Evolutionary conservation across 2,329 filamentous ascomycete genomes (phyloP).

Genomic region (Blumeria graminis): DNA sequence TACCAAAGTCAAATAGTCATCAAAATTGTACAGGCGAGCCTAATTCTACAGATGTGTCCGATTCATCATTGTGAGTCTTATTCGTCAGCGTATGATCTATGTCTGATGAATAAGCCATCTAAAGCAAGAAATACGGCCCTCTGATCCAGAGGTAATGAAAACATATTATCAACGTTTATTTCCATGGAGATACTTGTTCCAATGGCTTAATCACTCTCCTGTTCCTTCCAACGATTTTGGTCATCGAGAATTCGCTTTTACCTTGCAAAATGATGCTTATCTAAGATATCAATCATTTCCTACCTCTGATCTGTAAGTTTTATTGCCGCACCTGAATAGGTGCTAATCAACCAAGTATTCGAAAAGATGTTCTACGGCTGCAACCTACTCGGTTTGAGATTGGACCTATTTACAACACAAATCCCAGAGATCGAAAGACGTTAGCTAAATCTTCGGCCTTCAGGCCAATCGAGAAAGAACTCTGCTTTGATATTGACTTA

Average conservation of each 20-base stretch:
- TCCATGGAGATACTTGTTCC: constrained; percentile 81
- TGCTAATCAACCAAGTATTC: constrained; percentile 29
- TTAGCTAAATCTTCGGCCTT: constrained; percentile 61
- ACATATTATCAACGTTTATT: constrained; percentile 92
- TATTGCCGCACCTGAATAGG: not conserved
- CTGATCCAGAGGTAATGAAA: constrained; percentile 66
- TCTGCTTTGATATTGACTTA: constrained; percentile 98
- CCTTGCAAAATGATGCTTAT: constrained; percentile 77
- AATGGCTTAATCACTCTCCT: constrained; percentile 91
- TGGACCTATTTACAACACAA: constrained; percentile 84
- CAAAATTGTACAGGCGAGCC: too few relatives aligned
- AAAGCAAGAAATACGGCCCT: constrained; percentile 20
- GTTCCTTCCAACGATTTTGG: constrained; percentile 69
- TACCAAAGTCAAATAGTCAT: too few relatives aligned
- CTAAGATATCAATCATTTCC: constrained; percentile 70
- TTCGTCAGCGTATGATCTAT: too few relatives aligned
- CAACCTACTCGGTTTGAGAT: constrained; percentile 95
- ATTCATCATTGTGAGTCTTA: too few relatives aligned
- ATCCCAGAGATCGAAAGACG: constrained; percentile 80
- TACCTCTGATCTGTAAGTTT: constrained; percentile 33
- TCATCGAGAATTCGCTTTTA: constrained; percentile 90
- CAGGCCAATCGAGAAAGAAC: constrained; percentile 69
- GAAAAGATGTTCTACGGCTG: constrained; percentile 71
- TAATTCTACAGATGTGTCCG: too few relatives aligned
- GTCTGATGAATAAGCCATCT: too few relatives aligned